These are phyloP conservation scores for Asterophora lycoperdoides DNA, from an alignment of 768 basidiomycete species.

Conservation along the genomic window DNA sequence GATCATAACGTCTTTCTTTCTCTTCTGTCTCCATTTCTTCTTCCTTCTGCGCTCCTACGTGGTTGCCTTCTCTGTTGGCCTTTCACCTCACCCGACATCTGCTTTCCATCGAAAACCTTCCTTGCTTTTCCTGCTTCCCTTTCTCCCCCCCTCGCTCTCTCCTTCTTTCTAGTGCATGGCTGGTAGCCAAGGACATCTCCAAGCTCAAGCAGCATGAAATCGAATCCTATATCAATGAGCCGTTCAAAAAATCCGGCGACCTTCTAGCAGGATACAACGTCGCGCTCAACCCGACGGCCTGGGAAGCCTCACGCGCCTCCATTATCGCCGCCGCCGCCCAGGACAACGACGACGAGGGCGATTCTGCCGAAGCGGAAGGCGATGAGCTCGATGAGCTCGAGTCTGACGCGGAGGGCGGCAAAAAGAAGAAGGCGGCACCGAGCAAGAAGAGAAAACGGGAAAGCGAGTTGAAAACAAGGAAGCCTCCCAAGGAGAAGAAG, in stretches of 20 bases:
- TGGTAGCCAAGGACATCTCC: constrained; percentile 76
- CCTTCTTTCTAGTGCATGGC: constrained; percentile 65
- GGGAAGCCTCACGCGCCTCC: constrained; percentile 38
- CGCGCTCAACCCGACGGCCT: constrained; percentile 56
- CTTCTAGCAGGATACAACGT: constrained; percentile 75
- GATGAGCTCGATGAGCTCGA: constrained; percentile 65
- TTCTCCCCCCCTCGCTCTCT: not conserved
- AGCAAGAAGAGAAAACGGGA: constrained; percentile 19
- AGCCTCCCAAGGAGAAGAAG: constrained; percentile 37
- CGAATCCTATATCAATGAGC: constrained; percentile 73
- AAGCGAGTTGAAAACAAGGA: not conserved
- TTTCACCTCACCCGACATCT: not conserved
- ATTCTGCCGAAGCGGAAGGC: constrained; percentile 44
- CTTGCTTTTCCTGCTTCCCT: constrained; percentile 8
- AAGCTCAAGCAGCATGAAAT: constrained; percentile 77
- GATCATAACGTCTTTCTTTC: not conserved
- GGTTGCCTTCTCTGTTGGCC: not conserved
- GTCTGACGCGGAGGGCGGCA: constrained; percentile 48
- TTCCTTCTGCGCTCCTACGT: not conserved
- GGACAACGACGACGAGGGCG: constrained; percentile 15
- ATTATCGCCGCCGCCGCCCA: constrained; percentile 12
- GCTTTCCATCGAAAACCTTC: not conserved
- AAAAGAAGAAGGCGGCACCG: constrained; percentile 20
- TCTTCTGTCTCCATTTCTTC: not conserved
- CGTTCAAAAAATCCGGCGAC: constrained; percentile 72